Percentiles rank a stretch among this genome's conserved stretches.
These are phyloP conservation scores for Blastobotrys malaysiensis DNA, from an alignment of 1,139 yeast genomes.

Conservation along the genomic window DNA sequence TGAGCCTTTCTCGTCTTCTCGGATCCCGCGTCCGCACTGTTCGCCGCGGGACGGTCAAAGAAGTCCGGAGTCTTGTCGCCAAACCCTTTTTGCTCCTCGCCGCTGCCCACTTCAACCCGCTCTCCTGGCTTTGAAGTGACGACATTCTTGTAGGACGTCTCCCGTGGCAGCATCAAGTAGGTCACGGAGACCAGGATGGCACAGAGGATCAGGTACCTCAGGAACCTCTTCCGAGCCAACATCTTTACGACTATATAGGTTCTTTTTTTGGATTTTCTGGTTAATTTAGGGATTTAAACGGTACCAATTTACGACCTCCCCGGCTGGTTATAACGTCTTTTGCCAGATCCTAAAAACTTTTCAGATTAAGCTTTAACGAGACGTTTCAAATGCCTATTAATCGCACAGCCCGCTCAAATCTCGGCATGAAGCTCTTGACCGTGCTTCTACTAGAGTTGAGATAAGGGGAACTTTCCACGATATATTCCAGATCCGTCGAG, in stretches of 20 bases:
- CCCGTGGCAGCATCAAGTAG: neutral
- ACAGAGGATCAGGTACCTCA: neutral
- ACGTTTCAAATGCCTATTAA: neutral
- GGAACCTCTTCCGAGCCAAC: neutral
- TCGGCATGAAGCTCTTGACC: neutral
- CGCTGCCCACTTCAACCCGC: neutral
- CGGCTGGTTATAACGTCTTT: neutral
- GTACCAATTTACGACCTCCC: neutral
- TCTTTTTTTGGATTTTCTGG: no score
- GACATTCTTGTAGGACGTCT: neutral
- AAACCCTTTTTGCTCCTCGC: neutral
- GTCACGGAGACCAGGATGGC: neutral
- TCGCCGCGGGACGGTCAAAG: neutral
- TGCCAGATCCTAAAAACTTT: neutral
- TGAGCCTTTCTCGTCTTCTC: neutral
- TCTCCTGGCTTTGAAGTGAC: neutral
- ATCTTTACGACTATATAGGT: neutral
- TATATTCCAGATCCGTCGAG: neutral
- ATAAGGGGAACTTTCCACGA: neutral
- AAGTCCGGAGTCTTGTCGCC: neutral
- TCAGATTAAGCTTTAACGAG: neutral
- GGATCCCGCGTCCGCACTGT: neutral
- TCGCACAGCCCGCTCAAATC: neutral
- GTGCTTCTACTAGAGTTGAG: neutral
- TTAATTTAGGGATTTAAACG: no score